These are phyloP conservation scores for Beauveria sp. DNA, from an alignment of 2,329 filamentous ascomycete genomes.

Conservation along the genomic window DNA sequence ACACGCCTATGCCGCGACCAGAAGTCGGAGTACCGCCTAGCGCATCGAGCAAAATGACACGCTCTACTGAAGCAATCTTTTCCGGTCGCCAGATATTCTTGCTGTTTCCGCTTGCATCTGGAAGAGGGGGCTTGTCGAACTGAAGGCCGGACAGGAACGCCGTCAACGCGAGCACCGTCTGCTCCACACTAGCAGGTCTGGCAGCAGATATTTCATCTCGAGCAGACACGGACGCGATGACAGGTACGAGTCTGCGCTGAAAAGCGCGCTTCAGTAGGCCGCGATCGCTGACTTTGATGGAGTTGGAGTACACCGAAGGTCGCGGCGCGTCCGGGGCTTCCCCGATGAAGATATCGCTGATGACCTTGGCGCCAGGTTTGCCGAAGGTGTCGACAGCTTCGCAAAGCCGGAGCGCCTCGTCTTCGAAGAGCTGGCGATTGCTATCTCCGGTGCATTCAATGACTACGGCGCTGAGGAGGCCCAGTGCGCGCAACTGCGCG, in stretches of 20 bases:
- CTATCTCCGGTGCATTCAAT: constrained; percentile 57
- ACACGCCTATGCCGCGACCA: constrained; percentile 24
- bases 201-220: constrained; percentile 32
- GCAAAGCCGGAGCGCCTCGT: constrained; percentile 68
- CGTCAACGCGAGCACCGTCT: constrained; percentile 69
- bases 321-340: not conserved
- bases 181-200: constrained; percentile 38
- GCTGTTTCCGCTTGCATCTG: not conserved
- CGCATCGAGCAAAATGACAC: constrained; percentile 82
- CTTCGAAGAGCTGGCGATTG: constrained; percentile 34
- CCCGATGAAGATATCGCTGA: constrained; percentile 26
- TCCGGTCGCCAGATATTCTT: constrained; percentile 13
- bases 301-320: constrained; percentile 18
- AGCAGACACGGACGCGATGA: constrained; percentile 35
- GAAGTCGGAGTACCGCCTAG: constrained; percentile 74
- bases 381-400: constrained; percentile 65
- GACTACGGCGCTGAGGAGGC: constrained; percentile 74
- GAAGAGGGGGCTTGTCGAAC: constrained; percentile 20
- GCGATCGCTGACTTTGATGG: constrained; percentile 24
- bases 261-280: constrained; percentile 25
- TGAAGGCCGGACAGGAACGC: constrained; percentile 66
- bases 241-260: constrained; percentile 26
- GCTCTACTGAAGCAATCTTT: constrained; percentile 61
- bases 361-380: constrained; percentile 58
- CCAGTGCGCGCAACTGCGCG: constrained; percentile 73